phyloP scores from a whole-genome alignment of 805 yeast species.

The Yamadazyma tumulicola region DNA sequence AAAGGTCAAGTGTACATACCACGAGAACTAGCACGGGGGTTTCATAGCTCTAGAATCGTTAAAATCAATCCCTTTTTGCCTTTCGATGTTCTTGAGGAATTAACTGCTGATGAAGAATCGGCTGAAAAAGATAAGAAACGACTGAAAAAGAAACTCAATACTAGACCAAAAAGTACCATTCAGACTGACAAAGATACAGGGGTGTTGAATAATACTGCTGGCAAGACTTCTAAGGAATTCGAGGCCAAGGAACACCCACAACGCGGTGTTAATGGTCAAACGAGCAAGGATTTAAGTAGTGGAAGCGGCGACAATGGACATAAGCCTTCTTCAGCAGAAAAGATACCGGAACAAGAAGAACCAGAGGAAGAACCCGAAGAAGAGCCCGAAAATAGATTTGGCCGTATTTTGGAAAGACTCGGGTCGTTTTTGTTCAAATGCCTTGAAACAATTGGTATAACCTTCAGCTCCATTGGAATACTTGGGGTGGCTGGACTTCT shows the following conservation, averaged over 20 bases:
- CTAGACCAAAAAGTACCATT: neutral
- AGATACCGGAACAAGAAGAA: conserved; percentile 10
- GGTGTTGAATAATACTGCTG: neutral
- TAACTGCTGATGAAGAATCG: conserved; percentile 29
- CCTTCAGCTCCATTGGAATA: conserved; percentile 63
- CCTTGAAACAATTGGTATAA: conserved; percentile 67
- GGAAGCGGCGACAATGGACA: conserved; percentile 12
- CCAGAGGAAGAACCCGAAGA: conserved; percentile 14
- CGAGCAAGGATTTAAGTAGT: neutral
- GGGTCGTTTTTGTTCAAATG: conserved; percentile 38
- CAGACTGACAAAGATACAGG: conserved; percentile 7
- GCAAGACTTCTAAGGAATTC: neutral
- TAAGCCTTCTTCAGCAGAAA: conserved; percentile 6
- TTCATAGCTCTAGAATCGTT: conserved; percentile 2
- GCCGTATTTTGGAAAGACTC: conserved; percentile 17
- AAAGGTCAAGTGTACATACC: no score
- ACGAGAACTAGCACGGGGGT: neutral
- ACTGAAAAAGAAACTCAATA: conserved; percentile 19
- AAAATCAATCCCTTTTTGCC: conserved; percentile 39
- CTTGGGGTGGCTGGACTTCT: conserved; percentile 69
- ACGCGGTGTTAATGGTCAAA: neutral
- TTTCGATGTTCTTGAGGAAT: conserved; percentile 37
- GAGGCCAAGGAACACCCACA: neutral
- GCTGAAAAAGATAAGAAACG: conserved; percentile 25
- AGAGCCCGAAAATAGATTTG: conserved; percentile 17